Base-by-base conservation (phyloP, 176 grass and related monocot species). In the Musa itinerans region DNA sequence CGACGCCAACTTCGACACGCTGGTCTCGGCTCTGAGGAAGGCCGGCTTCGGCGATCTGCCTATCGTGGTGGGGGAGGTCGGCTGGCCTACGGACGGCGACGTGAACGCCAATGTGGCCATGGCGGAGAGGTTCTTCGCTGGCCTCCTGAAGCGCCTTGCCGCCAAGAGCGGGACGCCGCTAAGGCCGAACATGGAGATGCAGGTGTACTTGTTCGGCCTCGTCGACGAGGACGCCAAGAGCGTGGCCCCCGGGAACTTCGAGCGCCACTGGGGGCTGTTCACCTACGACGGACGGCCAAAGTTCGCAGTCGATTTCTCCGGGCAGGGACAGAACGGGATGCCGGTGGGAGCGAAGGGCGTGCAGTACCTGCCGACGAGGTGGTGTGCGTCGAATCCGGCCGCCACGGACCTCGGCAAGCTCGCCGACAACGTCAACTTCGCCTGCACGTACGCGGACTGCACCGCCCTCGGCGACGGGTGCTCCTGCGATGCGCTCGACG, bases 1-100 rank as follows among this genome's bases (percentile, higher is more conserved):
- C 21, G 85, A 87, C 9, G 85, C 85, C 69, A 87, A 87, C 43
- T 87, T 79, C 50, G 85, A 87, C 71, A 87, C 85, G 2, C 85
- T 98, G 15, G 82, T 98, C 11, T 53, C 26, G 21, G 70, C 70
- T 6, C 50, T 54, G 20, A 24, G 22, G 20, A 54, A 53, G n/a
- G 11, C 21, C 19, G 70, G 50, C 51, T 16, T 11, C 6, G 50
- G 70, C 2, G 51, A 72, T n/a, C 10, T 72, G 20, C 12, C 34
- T 10, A 23, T 72, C 50, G n/a, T 72, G 1, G 50, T 72, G 4
- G 70, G 70, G 50, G 70, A 72, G 49, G 50, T 25, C 11, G 50
- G 70, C 19, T 72, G 70, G 70, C 70, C 70, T 9, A 72, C 50
- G 9, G 51, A 72, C 49, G 70, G 70, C 50, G 9, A 54, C 52